phyloP scores from a whole-genome alignment of 768 basidiomycete genomes.

The Postia placenta region DNA sequence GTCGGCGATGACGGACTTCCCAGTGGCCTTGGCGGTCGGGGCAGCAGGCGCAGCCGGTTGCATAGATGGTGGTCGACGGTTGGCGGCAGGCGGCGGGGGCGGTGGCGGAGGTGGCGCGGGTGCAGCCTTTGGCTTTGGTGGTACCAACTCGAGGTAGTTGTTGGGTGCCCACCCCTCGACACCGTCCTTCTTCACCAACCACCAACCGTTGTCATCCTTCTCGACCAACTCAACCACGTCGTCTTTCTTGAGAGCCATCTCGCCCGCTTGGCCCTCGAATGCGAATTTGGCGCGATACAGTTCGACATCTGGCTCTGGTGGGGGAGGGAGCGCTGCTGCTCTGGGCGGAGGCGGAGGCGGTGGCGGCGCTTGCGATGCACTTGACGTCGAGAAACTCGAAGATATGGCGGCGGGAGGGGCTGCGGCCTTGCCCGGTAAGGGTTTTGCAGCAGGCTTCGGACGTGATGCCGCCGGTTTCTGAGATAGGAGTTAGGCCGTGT shows the following conservation, averaged over 20 bases:
- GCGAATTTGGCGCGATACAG: slow-evolving; percentile 85
- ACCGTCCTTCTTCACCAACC: slow-evolving; percentile 83
- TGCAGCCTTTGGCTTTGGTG: slow-evolving; percentile 56
- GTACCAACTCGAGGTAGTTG: slow-evolving; percentile 83
- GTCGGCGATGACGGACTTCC: slow-evolving; percentile 45
- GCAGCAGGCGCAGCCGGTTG: slow-evolving; percentile 27
- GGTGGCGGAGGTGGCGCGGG: slow-evolving; percentile 71
- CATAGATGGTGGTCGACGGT: slow-evolving; percentile 24
- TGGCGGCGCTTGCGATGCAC: slow-evolving; percentile 24
- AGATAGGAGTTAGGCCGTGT: neutral
- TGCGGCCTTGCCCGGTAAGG: slow-evolving; percentile 55
- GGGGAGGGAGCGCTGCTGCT: slow-evolving; percentile 44
- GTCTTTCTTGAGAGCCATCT: slow-evolving; percentile 85
- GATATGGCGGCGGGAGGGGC: slow-evolving; percentile 29
- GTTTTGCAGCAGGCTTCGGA: slow-evolving; percentile 53
- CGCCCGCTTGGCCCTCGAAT: slow-evolving; percentile 91
- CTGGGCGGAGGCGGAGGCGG: slow-evolving; percentile 50
- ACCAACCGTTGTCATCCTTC: slow-evolving; percentile 96
- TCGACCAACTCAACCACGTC: slow-evolving; percentile 88
- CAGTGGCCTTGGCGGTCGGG: slow-evolving; percentile 23
- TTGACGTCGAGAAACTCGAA: slow-evolving; percentile 31
- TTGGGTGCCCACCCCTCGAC: slow-evolving; percentile 93
- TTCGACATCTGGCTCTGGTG: slow-evolving; percentile 58
- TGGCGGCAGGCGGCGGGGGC: slow-evolving; percentile 22
- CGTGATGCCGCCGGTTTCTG: slow-evolving; percentile 35